Conservation (phyloP, 371 early-diverging fungal species). For the Zancudomyces culisetae region DNA sequence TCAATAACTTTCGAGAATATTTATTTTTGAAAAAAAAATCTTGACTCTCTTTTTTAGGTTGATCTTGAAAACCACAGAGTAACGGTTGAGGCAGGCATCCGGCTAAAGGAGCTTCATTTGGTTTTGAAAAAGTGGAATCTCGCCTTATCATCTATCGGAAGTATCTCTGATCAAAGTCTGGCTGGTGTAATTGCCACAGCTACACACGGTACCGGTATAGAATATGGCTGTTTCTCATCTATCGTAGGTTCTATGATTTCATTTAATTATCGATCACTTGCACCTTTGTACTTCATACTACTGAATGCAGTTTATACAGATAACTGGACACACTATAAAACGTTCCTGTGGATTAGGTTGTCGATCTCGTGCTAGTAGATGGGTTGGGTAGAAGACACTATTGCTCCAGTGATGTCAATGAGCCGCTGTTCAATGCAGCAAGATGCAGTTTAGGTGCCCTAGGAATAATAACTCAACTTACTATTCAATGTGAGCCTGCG, state of each 20-base stretch:
- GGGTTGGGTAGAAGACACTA: constrained; percentile 29
- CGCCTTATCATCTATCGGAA: constrained; percentile 54
- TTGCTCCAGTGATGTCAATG: constrained; percentile 27
- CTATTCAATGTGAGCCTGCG: constrained; percentile 46
- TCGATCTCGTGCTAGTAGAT: constrained; percentile 35
- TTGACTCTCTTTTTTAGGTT: constrained; percentile 11
- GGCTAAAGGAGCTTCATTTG: constrained; percentile 37
- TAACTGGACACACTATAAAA: too few relatives aligned
- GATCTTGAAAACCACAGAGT: constrained; percentile 27
- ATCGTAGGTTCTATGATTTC: constrained; percentile 26
- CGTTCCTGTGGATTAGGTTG: constrained; percentile 8
- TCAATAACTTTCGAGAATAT: background rate
- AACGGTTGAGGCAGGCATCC: constrained; percentile 56
- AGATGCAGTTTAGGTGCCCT: constrained; percentile 54
- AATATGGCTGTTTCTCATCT: constrained; percentile 43
- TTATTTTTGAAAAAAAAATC: background rate
- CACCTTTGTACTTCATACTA: too few relatives aligned
- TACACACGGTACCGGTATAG: constrained; percentile 62
- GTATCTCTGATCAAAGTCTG: constrained; percentile 64
- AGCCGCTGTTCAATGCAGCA: constrained; percentile 45
- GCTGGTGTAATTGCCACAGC: constrained; percentile 63
- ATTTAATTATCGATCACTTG: too few relatives aligned
- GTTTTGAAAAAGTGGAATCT: constrained; percentile 34
- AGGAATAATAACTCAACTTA: constrained; percentile 52
- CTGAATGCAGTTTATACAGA: too few relatives aligned